phyloP scores from a whole-genome alignment of 768 basidiomycete species.

The Tremella yokohamensis region DNA sequence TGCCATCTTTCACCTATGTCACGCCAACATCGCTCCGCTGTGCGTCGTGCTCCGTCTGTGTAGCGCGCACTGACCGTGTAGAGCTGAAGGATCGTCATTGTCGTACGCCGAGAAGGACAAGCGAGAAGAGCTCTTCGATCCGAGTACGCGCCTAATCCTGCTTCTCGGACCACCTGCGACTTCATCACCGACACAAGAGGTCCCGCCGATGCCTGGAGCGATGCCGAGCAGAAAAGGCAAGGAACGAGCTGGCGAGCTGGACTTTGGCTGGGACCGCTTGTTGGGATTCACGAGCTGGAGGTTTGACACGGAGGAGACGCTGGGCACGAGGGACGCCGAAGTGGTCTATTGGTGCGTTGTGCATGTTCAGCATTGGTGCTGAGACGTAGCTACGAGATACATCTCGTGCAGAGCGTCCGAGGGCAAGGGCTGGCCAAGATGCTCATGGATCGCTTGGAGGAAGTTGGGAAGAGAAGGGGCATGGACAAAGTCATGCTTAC shows the following conservation, averaged over 20 bases:
- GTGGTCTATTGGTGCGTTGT: constrained; percentile 41
- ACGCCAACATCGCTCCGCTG: constrained; percentile 19
- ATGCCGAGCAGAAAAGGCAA: constrained; percentile 6
- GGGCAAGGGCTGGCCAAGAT: constrained; percentile 22
- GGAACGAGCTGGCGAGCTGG: constrained; percentile 7
- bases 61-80: constrained; percentile 4
- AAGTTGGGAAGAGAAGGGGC: constrained; percentile 22
- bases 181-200: too few relatives aligned
- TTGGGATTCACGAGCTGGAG: constrained; percentile 37
- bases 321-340: constrained; percentile 25
- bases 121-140: constrained; percentile 38
- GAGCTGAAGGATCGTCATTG: constrained; percentile 16
- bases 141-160: constrained; percentile 24
- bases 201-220: constrained; percentile 6
- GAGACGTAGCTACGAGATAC: constrained; percentile 36
- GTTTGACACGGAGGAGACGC: constrained; percentile 42
- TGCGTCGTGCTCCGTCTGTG: constrained; percentile 2
- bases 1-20: constrained; percentile 12
- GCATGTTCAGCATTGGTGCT: neutral
- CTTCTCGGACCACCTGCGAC: neutral
- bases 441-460: constrained; percentile 23
- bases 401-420: constrained; percentile 13
- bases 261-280: constrained; percentile 18
- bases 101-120: constrained; percentile 22
- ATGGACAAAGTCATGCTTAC: constrained; percentile 43